Evolutionary conservation across 2,329 filamentous ascomycete species (phyloP), one percentile per base, ranked within the genome.

Genomic region (Clonostachys sp.): DNA sequence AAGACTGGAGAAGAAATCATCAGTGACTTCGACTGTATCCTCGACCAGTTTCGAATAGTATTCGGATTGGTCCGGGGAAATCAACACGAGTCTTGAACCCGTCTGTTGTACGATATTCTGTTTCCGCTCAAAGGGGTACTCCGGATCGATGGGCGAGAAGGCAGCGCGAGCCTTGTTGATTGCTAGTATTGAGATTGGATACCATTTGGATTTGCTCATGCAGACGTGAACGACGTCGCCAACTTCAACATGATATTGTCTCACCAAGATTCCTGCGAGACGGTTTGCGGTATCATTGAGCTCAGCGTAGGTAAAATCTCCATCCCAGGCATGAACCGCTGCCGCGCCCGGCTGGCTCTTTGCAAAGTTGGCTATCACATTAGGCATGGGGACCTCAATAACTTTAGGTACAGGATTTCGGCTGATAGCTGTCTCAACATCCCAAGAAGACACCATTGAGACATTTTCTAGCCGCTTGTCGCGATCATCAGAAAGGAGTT

Each of bases 341-440:
- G 57, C 51, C 6, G 35, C 42, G 14, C 42, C 30, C 12, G 42
- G 42, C 6, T 33, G 20, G 16, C 2, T 17, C 12, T 12, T 10
- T 12, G 47, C 47, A 12, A 41, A 43, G 20, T 40, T 33, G 9
- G 59, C 56, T 12, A 54, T 46, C 0, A 70, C 67, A 4, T 59
- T 54, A 36, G 47, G 49, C 14, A 66, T 66, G 43, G 63, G 63
- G 10, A 64, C 60, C 5, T 60, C 61, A 42, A 74, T 63, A 44
- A 71, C 50, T 30, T 71, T 18, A 30, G 46, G 46, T 9, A 35
- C 5, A 3, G 34, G 6, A 38, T 48, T 48, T 3, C 12, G 5
- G 12, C 18, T 42, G 13, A 14, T 24, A 9, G 35, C 20, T 14
- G 17, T 16, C 41, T 42, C 41, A 39, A 39, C 36, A n/a, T 39